phyloP scores from a whole-genome alignment of 805 yeast genomes.

The Candida andamanensis region DNA sequence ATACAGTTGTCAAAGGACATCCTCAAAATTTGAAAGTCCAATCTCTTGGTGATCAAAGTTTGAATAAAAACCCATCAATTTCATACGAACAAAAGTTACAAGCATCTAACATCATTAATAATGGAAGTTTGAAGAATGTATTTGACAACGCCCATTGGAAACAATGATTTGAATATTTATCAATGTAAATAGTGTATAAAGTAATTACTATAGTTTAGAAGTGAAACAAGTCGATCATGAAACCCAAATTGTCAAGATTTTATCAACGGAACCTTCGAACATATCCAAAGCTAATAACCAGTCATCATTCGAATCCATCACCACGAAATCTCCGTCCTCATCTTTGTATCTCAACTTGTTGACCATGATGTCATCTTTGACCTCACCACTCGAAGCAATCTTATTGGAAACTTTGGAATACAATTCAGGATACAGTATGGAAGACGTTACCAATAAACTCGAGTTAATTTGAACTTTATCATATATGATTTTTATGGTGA shows the following conservation, averaged over 20 bases:
- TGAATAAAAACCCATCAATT: conserved; percentile 26
- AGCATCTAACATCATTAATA: conserved; percentile 20
- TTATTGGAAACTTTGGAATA: conserved; percentile 56
- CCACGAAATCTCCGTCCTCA: conserved; percentile 92
- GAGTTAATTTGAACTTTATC: conserved; percentile 26
- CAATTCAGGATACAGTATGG: conserved; percentile 44
- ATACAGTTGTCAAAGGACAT: conserved; percentile 30
- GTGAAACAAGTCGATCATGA: conserved; percentile 13
- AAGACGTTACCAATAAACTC: conserved; percentile 21
- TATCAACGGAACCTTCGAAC: conserved; percentile 30
- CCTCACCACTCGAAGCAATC: conserved; percentile 44
- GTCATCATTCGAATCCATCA: conserved; percentile 81
- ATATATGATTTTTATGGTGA: conserved; percentile 28
- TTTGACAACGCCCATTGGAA: conserved; percentile 16
- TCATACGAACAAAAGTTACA: conserved; percentile 20
- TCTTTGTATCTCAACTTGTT: conserved; percentile 73
- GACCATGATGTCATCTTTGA: conserved; percentile 49
- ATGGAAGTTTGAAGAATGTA: conserved; percentile 5
- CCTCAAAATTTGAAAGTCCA: conserved; percentile 9
- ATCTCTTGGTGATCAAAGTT: conserved; percentile 3
- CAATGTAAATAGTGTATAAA: neutral
- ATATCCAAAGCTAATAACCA: conserved; percentile 78
- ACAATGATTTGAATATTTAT: conserved; percentile 2
- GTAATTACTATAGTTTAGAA: neutral
- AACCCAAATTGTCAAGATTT: conserved; percentile 36